Evolutionary conservation across 140 eudicot species (phyloP).

Genomic region (Cichorium intybus): DNA sequence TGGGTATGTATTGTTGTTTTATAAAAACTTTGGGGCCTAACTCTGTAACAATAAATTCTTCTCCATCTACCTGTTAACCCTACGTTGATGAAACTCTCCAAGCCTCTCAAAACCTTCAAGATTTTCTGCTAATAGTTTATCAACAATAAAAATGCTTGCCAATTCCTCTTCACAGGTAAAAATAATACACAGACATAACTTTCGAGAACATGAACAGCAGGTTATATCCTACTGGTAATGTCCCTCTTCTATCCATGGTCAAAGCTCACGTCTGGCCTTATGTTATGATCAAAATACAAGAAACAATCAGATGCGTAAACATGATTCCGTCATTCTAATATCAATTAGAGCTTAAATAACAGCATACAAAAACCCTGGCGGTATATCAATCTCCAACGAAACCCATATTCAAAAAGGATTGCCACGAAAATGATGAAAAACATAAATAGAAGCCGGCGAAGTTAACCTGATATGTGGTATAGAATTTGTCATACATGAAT

Average conservation of each 20-base stretch:
- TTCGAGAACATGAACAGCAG: background rate
- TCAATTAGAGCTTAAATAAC: background rate
- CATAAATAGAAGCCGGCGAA: background rate
- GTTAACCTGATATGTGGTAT: constrained; percentile 13
- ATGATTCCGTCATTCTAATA: background rate
- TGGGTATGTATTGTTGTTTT: no score
- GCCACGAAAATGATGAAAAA: background rate
- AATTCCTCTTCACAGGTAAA: background rate
- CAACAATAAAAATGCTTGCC: background rate
- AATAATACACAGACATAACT: background rate
- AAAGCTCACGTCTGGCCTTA: background rate
- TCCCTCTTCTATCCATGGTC: background rate
- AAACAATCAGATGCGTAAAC: background rate
- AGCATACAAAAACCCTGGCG: background rate
- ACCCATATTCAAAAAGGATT: background rate
- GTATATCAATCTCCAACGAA: background rate
- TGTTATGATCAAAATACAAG: background rate
- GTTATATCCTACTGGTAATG: background rate
- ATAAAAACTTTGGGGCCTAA: no score
- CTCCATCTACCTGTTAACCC: no score
- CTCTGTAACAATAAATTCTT: no score
- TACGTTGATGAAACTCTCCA: background rate
- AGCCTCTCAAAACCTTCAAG: background rate
- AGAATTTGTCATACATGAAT: constrained; percentile 1
- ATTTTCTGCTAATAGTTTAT: background rate